Conservation (phyloP, 2,329 filamentous ascomycete species). For the Curvularia eragrostidis region DNA sequence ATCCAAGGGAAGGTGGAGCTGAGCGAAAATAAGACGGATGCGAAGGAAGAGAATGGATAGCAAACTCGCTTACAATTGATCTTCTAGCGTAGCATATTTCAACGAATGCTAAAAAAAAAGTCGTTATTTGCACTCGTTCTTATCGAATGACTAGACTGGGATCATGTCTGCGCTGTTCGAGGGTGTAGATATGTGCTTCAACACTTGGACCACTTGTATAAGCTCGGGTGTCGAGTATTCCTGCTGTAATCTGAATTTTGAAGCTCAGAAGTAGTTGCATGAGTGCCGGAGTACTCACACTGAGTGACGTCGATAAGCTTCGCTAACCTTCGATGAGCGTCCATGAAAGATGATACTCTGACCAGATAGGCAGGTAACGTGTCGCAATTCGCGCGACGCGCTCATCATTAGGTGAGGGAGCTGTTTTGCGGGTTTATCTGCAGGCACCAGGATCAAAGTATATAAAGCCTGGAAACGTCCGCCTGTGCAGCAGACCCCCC, state of each 20-base stretch:
- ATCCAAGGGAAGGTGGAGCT: background rate
- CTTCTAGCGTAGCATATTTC: too few species aligned
- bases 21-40: background rate
- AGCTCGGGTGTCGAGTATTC: background rate
- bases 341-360: background rate
- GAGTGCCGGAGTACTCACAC: background rate
- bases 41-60: background rate
- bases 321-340: background rate
- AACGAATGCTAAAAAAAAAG: too few species aligned
- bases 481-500: slow-evolving; percentile 1
- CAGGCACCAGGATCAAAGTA: slow-evolving; percentile 1
- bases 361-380: background rate
- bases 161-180: too few species aligned
- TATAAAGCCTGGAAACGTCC: background rate
- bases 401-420: background rate
- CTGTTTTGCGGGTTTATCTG: background rate
- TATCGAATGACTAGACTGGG: too few species aligned
- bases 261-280: background rate
- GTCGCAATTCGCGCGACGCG: background rate
- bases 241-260: background rate
- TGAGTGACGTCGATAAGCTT: background rate
- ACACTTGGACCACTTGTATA: background rate
- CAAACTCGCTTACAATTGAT: too few species aligned
- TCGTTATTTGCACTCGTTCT: too few species aligned
- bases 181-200: background rate